phyloP scores from a whole-genome alignment of 2,329 filamentous ascomycete species.

The Pezicula radicicola region DNA sequence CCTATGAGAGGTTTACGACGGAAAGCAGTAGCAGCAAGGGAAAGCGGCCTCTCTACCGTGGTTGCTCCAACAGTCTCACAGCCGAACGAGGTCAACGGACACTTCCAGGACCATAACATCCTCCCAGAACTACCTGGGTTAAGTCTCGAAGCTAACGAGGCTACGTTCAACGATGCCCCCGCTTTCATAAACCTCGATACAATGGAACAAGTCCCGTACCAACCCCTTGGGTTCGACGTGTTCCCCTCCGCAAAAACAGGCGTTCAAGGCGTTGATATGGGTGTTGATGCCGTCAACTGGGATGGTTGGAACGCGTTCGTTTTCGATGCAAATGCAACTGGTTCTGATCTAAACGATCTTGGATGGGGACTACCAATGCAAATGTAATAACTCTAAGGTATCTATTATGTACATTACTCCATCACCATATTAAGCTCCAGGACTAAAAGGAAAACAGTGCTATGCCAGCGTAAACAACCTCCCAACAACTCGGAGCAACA shows the following conservation, averaged over 20 bases:
- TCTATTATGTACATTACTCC: neutral
- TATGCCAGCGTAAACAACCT: neutral
- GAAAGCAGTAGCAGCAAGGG: constrained; percentile 41
- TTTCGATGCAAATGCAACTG: neutral
- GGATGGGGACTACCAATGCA: neutral
- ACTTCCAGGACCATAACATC: neutral
- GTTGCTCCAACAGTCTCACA: neutral
- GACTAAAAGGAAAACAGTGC: neutral
- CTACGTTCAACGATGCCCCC: neutral
- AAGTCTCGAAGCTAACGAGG: neutral
- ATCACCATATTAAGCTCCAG: neutral
- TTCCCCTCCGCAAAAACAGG: neutral
- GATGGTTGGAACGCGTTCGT: neutral
- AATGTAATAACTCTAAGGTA: neutral
- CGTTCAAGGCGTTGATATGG: neutral
- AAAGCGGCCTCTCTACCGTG: neutral
- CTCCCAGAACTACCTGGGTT: neutral
- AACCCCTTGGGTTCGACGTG: neutral
- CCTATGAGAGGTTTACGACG: constrained; percentile 51
- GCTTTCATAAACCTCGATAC: too few species aligned
- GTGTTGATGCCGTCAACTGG: neutral
- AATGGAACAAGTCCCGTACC: neutral
- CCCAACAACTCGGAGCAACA: neutral
- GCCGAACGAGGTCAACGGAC: neutral
- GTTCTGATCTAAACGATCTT: neutral